Evolutionary conservation across 768 basidiomycete genomes (phyloP), one percentile per base, ranked within the genome.

Genomic region (Leccinum subtestaceum): DNA sequence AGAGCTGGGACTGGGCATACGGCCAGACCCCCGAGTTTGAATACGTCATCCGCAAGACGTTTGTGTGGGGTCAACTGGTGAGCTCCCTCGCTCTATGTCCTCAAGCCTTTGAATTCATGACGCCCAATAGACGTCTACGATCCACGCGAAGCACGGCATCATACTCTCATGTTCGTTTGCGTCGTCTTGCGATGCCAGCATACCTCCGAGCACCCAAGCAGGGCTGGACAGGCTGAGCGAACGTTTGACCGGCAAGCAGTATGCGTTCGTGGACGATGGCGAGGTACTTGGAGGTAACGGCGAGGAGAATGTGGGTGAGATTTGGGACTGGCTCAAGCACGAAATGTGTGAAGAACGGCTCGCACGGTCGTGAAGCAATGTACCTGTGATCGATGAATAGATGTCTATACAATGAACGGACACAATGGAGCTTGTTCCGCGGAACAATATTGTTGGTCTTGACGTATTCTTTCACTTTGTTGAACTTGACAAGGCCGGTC

Each of bases 21-120:
- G 96, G 95, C 0, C 91, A 95, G 68, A 96, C 95, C 0, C 95
- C 95, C 45, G 91, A 96, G 68, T 98, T 99, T 70, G 88, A 85
- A 7, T 90, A 92, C 66, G 77, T 76, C 3, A 48, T 83, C 12
- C 53, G 65, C 4, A 67, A 69, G 25, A 57, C 69, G n/a, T 86
- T 87, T 60, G 49, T 67, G 4, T 85, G 84, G 84, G 85, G 83
- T 10, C 66, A 72, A 32, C 71, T 80, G 27, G 85, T 85, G 63
- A 61, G 67, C 5, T 31, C 4, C 10, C 31, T 55, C 74, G 12
- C 73, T 31, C 25, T 34, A 15, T 53, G 11, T 38, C 2, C 38
- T 52, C 40, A 19, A 12, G 5, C 15, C 7, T 13, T 29, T 17
- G 0, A 32, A 32, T 32, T 0, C 32, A 60, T 19, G 12, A 40